Conservation (phyloP, 106 monocot species). For the Allium fistulosum region DNA sequence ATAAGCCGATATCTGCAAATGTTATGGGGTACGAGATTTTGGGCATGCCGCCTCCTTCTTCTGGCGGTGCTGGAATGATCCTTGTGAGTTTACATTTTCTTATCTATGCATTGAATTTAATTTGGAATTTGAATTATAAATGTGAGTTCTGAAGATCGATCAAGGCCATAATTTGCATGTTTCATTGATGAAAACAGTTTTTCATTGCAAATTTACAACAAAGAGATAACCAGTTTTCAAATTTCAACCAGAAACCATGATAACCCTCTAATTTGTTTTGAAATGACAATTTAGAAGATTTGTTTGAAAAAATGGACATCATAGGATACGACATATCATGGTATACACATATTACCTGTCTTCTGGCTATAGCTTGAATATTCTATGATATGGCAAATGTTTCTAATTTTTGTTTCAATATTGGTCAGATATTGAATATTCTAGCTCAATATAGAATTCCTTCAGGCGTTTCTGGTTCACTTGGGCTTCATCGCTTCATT, state of each 20-base stretch:
- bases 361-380: too few species aligned
- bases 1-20: slow-evolving; percentile 41
- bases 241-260: neutral
- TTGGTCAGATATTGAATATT: slow-evolving; percentile 50
- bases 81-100: slow-evolving; percentile 48
- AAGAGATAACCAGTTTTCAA: neutral
- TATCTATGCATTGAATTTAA: neutral
- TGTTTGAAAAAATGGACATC: neutral
- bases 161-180: neutral
- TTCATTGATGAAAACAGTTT: neutral
- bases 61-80: slow-evolving; percentile 76
- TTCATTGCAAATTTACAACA: neutral
- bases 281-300: neutral
- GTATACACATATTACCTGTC: too few species aligned
- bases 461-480: slow-evolving; percentile 53
- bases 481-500: slow-evolving; percentile 75
- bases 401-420: too few species aligned
- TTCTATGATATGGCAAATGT: too few species aligned
- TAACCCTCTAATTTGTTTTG: neutral
- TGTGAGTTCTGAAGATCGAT: too few species aligned
- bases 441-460: slow-evolving; percentile 60
- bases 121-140: too few species aligned
- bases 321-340: too few species aligned
- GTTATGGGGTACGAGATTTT: slow-evolving; percentile 64
- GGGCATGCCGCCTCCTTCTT: slow-evolving; percentile 85